A percentile compares a stretch with the other conserved stretches of the same genome.
Evolutionary conservation across 768 basidiomycete species (phyloP).

Genomic region (Serendipita sp.): DNA sequence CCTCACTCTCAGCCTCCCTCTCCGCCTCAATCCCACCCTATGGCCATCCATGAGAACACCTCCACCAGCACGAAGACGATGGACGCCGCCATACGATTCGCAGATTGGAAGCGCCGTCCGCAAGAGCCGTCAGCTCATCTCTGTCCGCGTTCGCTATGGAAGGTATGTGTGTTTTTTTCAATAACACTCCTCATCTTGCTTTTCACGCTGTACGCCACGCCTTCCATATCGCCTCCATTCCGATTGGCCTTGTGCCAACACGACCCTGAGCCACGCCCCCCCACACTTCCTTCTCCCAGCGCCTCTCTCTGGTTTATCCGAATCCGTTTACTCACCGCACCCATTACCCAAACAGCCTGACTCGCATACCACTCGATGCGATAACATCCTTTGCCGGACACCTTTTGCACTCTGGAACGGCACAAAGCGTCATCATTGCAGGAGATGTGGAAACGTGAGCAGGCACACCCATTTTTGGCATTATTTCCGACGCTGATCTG

Average conservation of each 20-base stretch:
- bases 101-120: not conserved
- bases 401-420: not conserved
- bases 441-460: conserved; percentile 3
- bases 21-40: not conserved
- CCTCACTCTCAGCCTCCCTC: not conserved
- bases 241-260: not conserved
- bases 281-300: not conserved
- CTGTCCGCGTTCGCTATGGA: not conserved
- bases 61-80: not conserved
- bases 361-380: not conserved
- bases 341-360: not conserved
- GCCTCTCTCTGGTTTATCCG: not conserved
- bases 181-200: no score
- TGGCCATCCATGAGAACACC: not conserved
- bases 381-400: not conserved
- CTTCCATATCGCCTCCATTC: not conserved
- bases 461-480: not conserved
- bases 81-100: not conserved
- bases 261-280: not conserved
- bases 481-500: not conserved
- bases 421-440: not conserved
- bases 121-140: not conserved
- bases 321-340: not conserved
- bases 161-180: not conserved
- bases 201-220: not conserved